A percentile compares a stretch with the other conserved stretches of the same genome.
Conservation (phyloP, 2,329 filamentous ascomycete genomes). For the Botrytis tulipae region DNA sequence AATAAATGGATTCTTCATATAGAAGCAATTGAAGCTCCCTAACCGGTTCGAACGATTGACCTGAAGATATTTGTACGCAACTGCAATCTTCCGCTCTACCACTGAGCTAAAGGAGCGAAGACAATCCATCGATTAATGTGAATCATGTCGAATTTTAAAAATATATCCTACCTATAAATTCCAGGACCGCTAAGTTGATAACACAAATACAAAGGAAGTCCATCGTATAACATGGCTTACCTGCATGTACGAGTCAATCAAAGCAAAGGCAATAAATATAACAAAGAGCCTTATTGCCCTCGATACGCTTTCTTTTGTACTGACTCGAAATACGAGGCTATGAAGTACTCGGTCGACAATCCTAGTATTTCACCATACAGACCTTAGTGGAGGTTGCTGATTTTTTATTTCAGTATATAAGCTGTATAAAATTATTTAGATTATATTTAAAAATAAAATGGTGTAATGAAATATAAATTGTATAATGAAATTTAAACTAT, state of each 20-base stretch:
- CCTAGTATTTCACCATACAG: background rate
- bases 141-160: rapidly evolving
- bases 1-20: background rate
- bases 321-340: background rate
- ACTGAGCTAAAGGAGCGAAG: slow-evolving; percentile 30
- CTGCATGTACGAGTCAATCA: background rate
- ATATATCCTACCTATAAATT: rapidly evolving
- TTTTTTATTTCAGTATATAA: no score
- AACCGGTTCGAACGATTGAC: slow-evolving; percentile 31
- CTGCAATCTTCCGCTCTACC: slow-evolving; percentile 32
- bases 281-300: background rate
- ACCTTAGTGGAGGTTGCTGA: no score
- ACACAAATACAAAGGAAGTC: background rate
- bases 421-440: no score
- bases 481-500: no score
- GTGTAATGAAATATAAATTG: no score
- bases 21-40: slow-evolving; percentile 25
- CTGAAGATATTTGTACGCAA: slow-evolving; percentile 25
- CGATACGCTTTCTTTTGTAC: background rate
- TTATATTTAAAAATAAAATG: no score
- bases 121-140: background rate
- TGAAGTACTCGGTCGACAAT: background rate
- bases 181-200: no score
- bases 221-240: no score
- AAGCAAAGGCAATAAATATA: background rate